These are phyloP conservation scores for Cruciata laevipes DNA, from an alignment of 257 asterid genomes.

Conservation along the genomic window DNA sequence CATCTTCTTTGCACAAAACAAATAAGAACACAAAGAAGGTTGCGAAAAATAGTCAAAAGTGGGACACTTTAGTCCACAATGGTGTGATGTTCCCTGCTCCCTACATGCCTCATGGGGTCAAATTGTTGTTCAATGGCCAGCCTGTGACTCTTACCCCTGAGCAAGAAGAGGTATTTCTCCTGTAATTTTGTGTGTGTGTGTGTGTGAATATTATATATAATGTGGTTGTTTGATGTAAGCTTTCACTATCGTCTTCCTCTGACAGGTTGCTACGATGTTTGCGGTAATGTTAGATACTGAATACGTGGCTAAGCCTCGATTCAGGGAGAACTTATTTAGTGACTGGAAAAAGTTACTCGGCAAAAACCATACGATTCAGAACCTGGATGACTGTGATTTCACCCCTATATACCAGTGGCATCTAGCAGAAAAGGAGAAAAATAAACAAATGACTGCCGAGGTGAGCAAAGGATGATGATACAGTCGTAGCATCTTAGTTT, in stretches of 20 bases:
- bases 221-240: neutral
- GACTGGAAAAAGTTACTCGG: conserved; percentile 69
- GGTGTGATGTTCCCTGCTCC: conserved; percentile 97
- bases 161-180: conserved; percentile 81
- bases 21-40: conserved; percentile 46
- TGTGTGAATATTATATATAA: neutral
- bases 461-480: conserved; percentile 29
- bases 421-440: conserved; percentile 90
- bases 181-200: neutral
- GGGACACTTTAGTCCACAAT: conserved; percentile 88
- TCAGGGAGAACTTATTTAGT: conserved; percentile 76
- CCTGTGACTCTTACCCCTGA: conserved; percentile 71
- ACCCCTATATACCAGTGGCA: conserved; percentile 88
- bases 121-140: conserved; percentile 82
- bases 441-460: conserved; percentile 85
- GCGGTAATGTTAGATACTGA: conserved; percentile 94
- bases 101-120: conserved; percentile 89
- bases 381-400: no score
- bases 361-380: no score
- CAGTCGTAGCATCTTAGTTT: neutral
- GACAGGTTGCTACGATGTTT: conserved; percentile 92
- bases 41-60: conserved; percentile 65
- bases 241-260: conserved; percentile 8
- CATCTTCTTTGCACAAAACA: conserved; percentile 35
- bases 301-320: conserved; percentile 68